A percentile compares a stretch with the other conserved stretches of the same genome.
Conservation (phyloP, 225 moss, liverwort and hornwort genomes). For the Takakia lepidozioides region DNA sequence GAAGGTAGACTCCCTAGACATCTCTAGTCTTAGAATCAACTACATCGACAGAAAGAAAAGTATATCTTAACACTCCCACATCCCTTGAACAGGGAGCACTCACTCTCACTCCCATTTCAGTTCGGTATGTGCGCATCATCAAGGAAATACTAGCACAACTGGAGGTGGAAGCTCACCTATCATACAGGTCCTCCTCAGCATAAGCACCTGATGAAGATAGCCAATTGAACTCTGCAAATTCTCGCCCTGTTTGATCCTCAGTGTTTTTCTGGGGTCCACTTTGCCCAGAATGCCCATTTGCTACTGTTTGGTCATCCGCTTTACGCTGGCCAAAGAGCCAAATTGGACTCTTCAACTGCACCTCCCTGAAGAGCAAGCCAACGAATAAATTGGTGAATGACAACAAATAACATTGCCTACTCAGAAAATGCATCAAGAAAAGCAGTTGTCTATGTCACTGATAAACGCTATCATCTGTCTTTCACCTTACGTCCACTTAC, state of each 20-base stretch:
- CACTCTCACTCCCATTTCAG: too few species aligned
- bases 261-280: constrained; percentile 15
- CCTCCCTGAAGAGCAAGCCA: constrained; percentile 42
- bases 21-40: not conserved
- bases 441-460: too few species aligned
- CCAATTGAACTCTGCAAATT: constrained; percentile 60
- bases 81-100: too few species aligned
- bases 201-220: constrained; percentile 30
- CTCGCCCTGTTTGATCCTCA: constrained; percentile 33
- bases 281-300: constrained; percentile 15
- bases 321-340: constrained; percentile 83
- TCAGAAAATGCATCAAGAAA: too few species aligned
- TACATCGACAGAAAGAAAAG: not conserved
- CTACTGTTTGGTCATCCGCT: constrained; percentile 31
- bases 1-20: too few species aligned
- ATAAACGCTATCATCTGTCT: too few species aligned
- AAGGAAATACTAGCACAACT: too few species aligned
- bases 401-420: too few species aligned
- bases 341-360: constrained; percentile 77
- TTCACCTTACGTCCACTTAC: too few species aligned
- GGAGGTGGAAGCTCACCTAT: constrained; percentile 50
- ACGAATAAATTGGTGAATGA: too few species aligned
- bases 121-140: too few species aligned
- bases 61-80: too few species aligned
- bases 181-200: constrained; percentile 34